Evolutionary conservation across 2,329 filamentous ascomycete species (phyloP).

Genomic region (Hypomyces perniciosus): DNA sequence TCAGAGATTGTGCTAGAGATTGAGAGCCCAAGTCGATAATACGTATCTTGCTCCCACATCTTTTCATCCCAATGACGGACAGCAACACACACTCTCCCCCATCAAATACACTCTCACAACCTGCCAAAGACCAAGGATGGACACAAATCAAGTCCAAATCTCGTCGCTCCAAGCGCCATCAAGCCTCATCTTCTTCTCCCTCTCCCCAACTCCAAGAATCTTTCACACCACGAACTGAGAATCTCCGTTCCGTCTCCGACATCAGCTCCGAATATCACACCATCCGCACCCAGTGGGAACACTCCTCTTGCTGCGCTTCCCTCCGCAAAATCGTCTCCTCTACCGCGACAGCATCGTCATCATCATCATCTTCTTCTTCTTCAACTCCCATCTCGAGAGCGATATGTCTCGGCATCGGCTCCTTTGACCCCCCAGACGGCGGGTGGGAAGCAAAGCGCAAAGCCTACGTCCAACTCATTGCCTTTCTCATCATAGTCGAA

Average conservation of each 20-base stretch:
- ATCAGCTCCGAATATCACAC: constrained; percentile 25
- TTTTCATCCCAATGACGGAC: background rate
- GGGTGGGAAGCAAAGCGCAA: constrained; percentile 39
- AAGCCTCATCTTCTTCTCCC: background rate
- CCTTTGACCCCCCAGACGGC: constrained; percentile 46
- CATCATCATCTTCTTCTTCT: background rate
- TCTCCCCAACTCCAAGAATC: background rate
- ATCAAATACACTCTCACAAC: constrained; percentile 5
- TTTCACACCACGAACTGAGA: constrained; percentile 5
- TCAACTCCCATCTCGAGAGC: constrained; percentile 25
- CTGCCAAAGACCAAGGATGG: constrained; percentile 15
- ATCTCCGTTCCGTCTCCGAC: constrained; percentile 19
- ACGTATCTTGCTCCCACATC: too few relatives aligned
- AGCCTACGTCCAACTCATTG: constrained; percentile 47
- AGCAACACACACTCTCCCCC: background rate
- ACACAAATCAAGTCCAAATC: constrained; percentile 23
- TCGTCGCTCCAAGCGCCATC: constrained; percentile 10
- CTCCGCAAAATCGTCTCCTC: constrained; percentile 30
- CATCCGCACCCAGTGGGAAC: constrained; percentile 23
- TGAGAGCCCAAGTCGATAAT: too few relatives aligned
- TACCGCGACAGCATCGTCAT: constrained; percentile 13
- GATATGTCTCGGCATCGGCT: constrained; percentile 50
- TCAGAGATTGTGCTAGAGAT: too few relatives aligned
- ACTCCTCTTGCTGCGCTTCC: constrained; percentile 20
- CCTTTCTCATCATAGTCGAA: constrained; percentile 44